These are phyloP conservation scores for Pichia nakasei DNA, from an alignment of 805 yeast species.

Conservation along the genomic window DNA sequence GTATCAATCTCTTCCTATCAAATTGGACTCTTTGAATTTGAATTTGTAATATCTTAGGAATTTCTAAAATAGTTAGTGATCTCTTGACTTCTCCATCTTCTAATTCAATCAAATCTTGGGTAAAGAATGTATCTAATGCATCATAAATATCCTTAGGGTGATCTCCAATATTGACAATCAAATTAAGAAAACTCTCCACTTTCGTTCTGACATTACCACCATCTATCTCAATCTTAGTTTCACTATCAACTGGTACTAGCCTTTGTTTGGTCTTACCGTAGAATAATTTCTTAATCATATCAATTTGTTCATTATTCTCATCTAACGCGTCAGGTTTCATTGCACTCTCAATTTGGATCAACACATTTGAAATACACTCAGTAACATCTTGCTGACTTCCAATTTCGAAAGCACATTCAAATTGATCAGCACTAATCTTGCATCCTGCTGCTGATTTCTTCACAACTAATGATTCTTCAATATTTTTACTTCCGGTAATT, in stretches of 20 bases:
- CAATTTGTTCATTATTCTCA: conserved; percentile 73
- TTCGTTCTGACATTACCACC: conserved; percentile 34
- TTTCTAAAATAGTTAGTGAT: conserved; percentile 55
- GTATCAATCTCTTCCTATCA: conserved; percentile 62
- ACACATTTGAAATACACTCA: conserved; percentile 91
- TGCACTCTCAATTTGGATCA: conserved; percentile 86
- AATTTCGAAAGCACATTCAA: conserved; percentile 65
- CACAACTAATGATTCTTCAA: not conserved
- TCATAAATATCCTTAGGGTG: conserved; percentile 87
- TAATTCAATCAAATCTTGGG: conserved; percentile 59
- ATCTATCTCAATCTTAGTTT: conserved; percentile 22
- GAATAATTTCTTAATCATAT: conserved; percentile 69
- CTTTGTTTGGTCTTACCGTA: conserved; percentile 81
- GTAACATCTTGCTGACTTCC: conserved; percentile 97
- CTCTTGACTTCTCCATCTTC: conserved; percentile 70
- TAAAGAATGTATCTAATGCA: conserved; percentile 78
- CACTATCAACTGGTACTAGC: conserved; percentile 41
- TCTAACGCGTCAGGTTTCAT: conserved; percentile 58
- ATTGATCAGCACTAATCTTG: conserved; percentile 48
- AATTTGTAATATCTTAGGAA: conserved; percentile 80
- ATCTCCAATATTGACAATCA: conserved; percentile 79
- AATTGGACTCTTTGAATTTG: conserved; percentile 93
- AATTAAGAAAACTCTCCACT: conserved; percentile 68
- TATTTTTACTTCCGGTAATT: not conserved
- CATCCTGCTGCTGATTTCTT: conserved; percentile 22